Conservation (phyloP, 1,284 basidiomycete genomes). For the Apiotrichum domesticum region DNA sequence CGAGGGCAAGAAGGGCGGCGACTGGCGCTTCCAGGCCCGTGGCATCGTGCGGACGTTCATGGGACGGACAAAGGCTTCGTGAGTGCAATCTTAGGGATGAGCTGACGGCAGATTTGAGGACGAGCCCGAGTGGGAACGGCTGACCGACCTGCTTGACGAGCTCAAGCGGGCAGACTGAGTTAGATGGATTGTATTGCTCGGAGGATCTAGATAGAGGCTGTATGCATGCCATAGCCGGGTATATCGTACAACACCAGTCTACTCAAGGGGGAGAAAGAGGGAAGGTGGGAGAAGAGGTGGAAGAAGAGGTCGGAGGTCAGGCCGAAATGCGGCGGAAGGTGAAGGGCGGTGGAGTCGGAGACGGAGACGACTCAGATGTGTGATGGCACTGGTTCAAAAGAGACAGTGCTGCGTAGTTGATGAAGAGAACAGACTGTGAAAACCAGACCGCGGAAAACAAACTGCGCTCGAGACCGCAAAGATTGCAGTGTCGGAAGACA, state of each 20-base stretch:
- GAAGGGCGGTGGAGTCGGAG: no score
- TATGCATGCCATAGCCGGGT: conserved; percentile 13
- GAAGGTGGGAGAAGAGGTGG: not conserved
- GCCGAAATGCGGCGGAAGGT: no score
- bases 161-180: conserved; percentile 34
- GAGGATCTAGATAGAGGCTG: not conserved
- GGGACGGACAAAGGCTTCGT: conserved; percentile 54
- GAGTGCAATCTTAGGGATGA: conserved; percentile 17
- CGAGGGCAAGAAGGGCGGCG: conserved; percentile 50
- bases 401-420: no score
- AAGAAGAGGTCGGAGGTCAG: not conserved
- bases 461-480: no score
- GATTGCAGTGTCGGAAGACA: no score
- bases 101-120: conserved; percentile 60
- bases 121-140: conserved; percentile 70
- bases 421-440: no score
- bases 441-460: no score
- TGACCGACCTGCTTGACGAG: conserved; percentile 55
- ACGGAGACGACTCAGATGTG: no score
- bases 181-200: not conserved
- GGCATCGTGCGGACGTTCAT: conserved; percentile 85
- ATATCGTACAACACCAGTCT: conserved; percentile 12
- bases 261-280: not conserved
- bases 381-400: no score
- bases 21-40: conserved; percentile 78